Base-by-base conservation (phyloP, 1,284 basidiomycete genomes). In the Ustanciosporium gigantosporum region DNA sequence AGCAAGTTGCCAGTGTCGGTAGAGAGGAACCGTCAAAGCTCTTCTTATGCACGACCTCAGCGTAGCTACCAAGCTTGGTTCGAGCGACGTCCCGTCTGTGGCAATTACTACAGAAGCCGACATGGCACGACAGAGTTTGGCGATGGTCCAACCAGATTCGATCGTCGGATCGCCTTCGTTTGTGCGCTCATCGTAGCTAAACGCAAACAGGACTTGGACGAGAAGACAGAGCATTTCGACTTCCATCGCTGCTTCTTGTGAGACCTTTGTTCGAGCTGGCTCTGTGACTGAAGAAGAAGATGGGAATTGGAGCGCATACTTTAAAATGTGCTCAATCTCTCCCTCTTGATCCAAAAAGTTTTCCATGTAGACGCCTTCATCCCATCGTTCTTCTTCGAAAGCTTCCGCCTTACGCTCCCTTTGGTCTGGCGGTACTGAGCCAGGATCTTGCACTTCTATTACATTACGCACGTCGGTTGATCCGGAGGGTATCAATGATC, bases 361-460 rank as follows among this genome's bases (percentile, higher is more conserved):
- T 16, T 59, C 55, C 55, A 65, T 58, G 45, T 65, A 65, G 19
- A 53, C 34, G 22, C 61, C 61, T 36, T 65, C 61, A 31, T 65
- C 55, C 61, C 61, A 65, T 2, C 27, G 40, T 25, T 47, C 9
- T 25, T 59, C 50, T 16, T 65, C 61, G 40, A 31, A 55, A 11
- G 40, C 35, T 21, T 31, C 16, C 5, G 61, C 61, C 13, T 15
- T 25, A 17, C 16, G 15, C 23, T 36, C 29, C 8, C 61, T 46
- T 46, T 47, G 15, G 8, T 13, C 36, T 14, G 42, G 41, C 20
- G 39, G 40, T 5, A 42, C 36, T 1, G 37, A n/a, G 3, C 25
- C 34, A 27, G 60, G 60, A 41, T 65, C 41, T 19, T 25, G 14
- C n/a, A 65, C 55, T n/a, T 65, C 61, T 13, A 65, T 44, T 27